These are phyloP conservation scores for Stipa capillata DNA, from an alignment of 176 grass and related monocot genomes.

Conservation along the genomic window DNA sequence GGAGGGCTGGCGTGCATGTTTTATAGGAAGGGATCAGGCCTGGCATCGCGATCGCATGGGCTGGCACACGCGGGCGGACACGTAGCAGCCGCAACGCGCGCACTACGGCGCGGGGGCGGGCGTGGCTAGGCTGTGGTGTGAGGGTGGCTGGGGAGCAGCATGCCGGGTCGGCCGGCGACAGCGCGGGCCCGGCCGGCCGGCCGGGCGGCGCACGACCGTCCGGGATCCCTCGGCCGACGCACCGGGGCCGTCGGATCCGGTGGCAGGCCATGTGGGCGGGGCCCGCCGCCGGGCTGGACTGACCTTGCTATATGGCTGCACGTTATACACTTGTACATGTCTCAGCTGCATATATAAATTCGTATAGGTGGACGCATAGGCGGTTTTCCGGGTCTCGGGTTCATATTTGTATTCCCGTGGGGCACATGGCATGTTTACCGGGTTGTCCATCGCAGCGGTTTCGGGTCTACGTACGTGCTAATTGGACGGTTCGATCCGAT, in stretches of 20 bases:
- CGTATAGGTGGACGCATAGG: conserved; percentile 2
- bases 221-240: conserved; percentile 21
- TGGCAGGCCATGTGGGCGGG: conserved; percentile 29
- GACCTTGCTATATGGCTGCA: not conserved
- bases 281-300: not conserved
- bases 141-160: conserved; percentile 40
- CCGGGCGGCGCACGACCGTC: not conserved
- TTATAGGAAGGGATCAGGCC: conserved; percentile 29
- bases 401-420: not conserved
- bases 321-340: too few species aligned
- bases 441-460: not conserved
- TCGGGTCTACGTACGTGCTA: too few species aligned
- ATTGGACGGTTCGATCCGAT: too few species aligned
- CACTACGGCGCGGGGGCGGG: not conserved
- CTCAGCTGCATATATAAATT: too few species aligned
- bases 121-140: too few species aligned
- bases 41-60: too few species aligned
- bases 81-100: not conserved
- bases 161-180: conserved; percentile 55
- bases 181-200: conserved; percentile 9
- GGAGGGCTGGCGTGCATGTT: conserved; percentile 17
- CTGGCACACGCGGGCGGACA: not conserved
- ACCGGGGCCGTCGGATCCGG: conserved; percentile 3
- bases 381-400: conserved; percentile 24
- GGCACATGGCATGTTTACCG: conserved; percentile 22